Conservation (phyloP, 2,329 filamentous ascomycete species). For the Scytalidium sp. region DNA sequence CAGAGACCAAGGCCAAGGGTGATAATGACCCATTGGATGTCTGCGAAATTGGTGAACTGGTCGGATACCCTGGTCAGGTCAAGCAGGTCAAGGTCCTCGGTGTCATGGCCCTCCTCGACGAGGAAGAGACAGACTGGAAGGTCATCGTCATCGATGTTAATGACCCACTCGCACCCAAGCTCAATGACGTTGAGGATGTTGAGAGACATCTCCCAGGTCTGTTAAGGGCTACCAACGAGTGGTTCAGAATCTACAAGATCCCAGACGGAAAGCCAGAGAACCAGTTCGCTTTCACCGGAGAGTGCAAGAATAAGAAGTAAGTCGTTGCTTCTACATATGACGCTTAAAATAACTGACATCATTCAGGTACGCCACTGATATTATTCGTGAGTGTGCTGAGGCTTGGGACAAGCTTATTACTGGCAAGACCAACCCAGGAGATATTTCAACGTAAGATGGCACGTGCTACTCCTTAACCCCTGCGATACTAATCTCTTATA, state of each 20-base stretch:
- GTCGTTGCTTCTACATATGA: conserved; percentile 20
- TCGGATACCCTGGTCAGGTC: conserved; percentile 92
- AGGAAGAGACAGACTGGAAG: conserved; percentile 99
- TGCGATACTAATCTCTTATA: conserved; percentile 42
- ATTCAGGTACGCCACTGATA: conserved; percentile 84
- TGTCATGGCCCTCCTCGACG: conserved; percentile 98
- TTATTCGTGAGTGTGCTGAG: conserved; percentile 93
- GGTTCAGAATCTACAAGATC: conserved; percentile 99
- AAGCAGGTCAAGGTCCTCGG: conserved; percentile 99
- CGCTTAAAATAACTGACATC: conserved; percentile 9
- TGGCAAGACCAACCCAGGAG: conserved; percentile 77
- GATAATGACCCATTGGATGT: conserved; percentile 99
- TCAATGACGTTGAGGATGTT: conserved; percentile 98
- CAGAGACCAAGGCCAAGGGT: conserved; percentile 99
- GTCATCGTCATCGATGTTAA: conserved; percentile 99
- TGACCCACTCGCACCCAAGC: conserved; percentile 92
- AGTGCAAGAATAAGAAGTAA: conserved; percentile 99
- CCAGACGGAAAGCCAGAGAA: conserved; percentile 99
- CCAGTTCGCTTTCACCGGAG: conserved; percentile 99
- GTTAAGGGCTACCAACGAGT: conserved; percentile 97
- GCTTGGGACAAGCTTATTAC: conserved; percentile 96
- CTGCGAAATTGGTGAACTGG: conserved; percentile 98
- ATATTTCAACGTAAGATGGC: conserved; percentile 73
- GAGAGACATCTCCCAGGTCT: conserved; percentile 97
- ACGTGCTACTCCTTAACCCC: not conserved